phyloP scores from a whole-genome alignment of 2,329 filamentous ascomycete genomes.

The Dactylellina cionopaga region DNA sequence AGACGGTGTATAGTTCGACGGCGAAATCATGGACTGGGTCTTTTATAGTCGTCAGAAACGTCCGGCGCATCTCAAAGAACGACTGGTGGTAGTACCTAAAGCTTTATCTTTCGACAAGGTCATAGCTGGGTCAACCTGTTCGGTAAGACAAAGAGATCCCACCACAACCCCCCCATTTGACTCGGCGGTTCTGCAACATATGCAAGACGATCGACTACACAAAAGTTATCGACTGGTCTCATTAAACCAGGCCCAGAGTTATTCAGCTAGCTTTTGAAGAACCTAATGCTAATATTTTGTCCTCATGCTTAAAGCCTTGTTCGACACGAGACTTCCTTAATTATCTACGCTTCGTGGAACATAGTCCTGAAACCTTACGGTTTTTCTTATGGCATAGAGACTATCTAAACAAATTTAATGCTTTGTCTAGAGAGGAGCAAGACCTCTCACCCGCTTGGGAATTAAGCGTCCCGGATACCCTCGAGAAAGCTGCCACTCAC shows the following conservation, averaged over 20 bases:
- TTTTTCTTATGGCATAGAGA: conserved; percentile 50
- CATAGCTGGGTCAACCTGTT: conserved; percentile 50
- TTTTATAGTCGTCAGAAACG: conserved; percentile 53
- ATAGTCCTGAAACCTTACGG: conserved; percentile 44
- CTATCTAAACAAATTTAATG: conserved; percentile 43
- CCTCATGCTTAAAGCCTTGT: conserved; percentile 34
- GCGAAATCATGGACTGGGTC: conserved; percentile 53
- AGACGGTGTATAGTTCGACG: conserved; percentile 53
- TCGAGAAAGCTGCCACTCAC: conserved; percentile 44
- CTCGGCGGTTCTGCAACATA: background rate
- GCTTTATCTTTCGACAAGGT: conserved; percentile 50
- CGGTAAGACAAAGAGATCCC: conserved; percentile 48
- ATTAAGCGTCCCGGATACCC: conserved; percentile 34
- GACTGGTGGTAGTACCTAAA: conserved; percentile 50
- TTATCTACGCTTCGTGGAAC: conserved; percentile 51
- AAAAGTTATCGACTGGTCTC: background rate
- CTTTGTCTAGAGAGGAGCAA: conserved; percentile 35
- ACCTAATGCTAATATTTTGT: conserved; percentile 1
- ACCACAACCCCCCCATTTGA: background rate
- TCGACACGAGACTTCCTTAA: conserved; percentile 50
- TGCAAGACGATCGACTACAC: background rate
- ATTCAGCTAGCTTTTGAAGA: background rate
- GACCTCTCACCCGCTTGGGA: conserved; percentile 42
- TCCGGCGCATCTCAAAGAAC: conserved; percentile 50
- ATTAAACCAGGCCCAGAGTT: too few relatives aligned